These are phyloP conservation scores for Emergomyces africanus DNA, from an alignment of 2,329 filamentous ascomycete genomes.

Conservation along the genomic window DNA sequence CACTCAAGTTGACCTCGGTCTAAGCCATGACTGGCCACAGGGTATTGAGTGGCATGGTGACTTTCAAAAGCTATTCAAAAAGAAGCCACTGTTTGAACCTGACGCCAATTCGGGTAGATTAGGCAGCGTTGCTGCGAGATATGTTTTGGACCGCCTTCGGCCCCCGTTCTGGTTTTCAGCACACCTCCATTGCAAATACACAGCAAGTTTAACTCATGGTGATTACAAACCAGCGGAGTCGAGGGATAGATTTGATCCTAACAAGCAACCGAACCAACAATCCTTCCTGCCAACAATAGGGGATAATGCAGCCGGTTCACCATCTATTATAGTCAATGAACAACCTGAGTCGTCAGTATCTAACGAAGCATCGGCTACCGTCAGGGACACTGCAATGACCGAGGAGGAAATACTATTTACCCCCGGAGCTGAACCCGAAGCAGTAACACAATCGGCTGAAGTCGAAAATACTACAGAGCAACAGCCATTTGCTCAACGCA, in stretches of 20 bases:
- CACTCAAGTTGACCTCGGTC: slow-evolving; percentile 79
- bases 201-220: slow-evolving; percentile 46
- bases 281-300: background rate
- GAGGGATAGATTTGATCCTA: background rate
- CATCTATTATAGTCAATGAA: slow-evolving; percentile 2
- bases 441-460: background rate
- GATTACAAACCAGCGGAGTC: slow-evolving; percentile 13
- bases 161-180: slow-evolving; percentile 88
- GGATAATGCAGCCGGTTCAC: background rate
- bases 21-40: slow-evolving; percentile 94
- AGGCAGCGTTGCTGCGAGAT: slow-evolving; percentile 66
- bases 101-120: slow-evolving; percentile 66
- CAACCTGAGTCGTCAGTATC: background rate
- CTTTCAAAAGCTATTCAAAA: slow-evolving; percentile 50
- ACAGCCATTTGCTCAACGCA: background rate
- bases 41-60: slow-evolving; percentile 71
- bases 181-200: slow-evolving; percentile 81
- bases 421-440: background rate
- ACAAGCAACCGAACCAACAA: background rate
- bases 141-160: slow-evolving; percentile 67
- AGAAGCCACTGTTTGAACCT: slow-evolving; percentile 60
- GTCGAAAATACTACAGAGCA: background rate
- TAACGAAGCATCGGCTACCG: background rate
- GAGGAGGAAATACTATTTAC: background rate
- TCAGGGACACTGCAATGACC: background rate